A percentile compares a stretch with the other conserved stretches of the same genome.
Evolutionary conservation across 495 filamentous ascomycete genomes (phyloP).

Genomic region (Hyaloscypha bicolor): DNA sequence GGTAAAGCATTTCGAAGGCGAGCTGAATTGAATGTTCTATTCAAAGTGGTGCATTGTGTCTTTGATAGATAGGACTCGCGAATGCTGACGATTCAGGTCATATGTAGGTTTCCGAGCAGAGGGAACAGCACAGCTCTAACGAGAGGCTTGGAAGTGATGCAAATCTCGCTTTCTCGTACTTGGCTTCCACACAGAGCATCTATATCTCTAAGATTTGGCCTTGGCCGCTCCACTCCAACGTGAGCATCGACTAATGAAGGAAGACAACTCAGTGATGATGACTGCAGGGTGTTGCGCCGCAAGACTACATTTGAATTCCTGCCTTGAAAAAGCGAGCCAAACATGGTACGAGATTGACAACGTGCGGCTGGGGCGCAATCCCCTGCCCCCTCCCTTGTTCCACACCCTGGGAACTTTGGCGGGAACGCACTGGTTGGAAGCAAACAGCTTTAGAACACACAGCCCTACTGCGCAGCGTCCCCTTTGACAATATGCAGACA

Average conservation of each 20-base stretch:
- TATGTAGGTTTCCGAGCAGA: background rate
- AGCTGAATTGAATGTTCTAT: background rate
- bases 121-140: background rate
- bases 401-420: background rate
- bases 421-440: background rate
- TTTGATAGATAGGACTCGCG: background rate
- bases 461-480: slow-evolving; percentile 2
- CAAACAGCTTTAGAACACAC: slow-evolving; percentile 8
- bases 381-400: too few species aligned
- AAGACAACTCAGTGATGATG: background rate
- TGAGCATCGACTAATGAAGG: background rate
- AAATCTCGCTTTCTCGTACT: background rate
- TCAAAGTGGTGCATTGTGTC: background rate
- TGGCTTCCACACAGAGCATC: background rate
- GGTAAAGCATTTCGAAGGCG: background rate
- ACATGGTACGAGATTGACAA: background rate
- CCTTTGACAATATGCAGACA: background rate
- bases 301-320: background rate
- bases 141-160: background rate
- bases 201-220: too few species aligned
- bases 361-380: too few species aligned
- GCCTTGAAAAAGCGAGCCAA: slow-evolving; percentile 5
- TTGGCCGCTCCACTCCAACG: background rate
- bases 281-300: background rate
- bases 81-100: background rate